Evolutionary conservation across 805 yeast species (phyloP).

Genomic region (Wickerhamomyces ciferrii): DNA sequence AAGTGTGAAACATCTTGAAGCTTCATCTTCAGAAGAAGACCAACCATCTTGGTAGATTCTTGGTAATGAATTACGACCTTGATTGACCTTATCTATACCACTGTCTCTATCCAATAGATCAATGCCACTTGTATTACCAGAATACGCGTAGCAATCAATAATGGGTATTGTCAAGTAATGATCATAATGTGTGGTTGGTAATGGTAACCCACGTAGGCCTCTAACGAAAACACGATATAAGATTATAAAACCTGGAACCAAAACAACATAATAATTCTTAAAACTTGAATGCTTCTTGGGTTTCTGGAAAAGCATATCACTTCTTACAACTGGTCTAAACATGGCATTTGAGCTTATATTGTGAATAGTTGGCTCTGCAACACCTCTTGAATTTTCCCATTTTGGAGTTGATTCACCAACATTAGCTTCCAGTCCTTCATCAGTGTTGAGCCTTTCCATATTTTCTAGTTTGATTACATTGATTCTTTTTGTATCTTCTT

Average conservation of each 20-base stretch:
- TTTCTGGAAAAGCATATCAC: constrained; percentile 69
- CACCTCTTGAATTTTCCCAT: constrained; percentile 50
- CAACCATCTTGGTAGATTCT: constrained; percentile 79
- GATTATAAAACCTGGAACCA: constrained; percentile 66
- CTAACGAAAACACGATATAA: constrained; percentile 50
- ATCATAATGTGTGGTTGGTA: constrained; percentile 43
- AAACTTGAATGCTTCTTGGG: constrained; percentile 66
- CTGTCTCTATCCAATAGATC: constrained; percentile 47
- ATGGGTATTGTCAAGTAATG: constrained; percentile 59
- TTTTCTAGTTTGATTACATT: constrained; percentile 39
- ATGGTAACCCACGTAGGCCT: constrained; percentile 37
- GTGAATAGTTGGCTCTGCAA: constrained; percentile 47
- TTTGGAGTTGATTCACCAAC: constrained; percentile 39
- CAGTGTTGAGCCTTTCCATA: constrained; percentile 38
- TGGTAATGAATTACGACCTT: constrained; percentile 59
- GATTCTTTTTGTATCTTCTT: constrained; percentile 34
- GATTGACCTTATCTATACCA: constrained; percentile 40
- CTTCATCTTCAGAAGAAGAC: constrained; percentile 74
- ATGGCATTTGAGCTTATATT: constrained; percentile 55
- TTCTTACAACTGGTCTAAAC: constrained; percentile 52
- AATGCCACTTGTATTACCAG: constrained; percentile 55
- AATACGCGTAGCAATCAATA: constrained; percentile 65
- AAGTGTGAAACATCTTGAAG: constrained; percentile 70
- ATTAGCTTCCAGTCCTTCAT: constrained; percentile 53
- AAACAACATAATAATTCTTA: constrained; percentile 50